phyloP scores from a whole-genome alignment of 768 basidiomycete species.

The Nidularia pulvinata region DNA sequence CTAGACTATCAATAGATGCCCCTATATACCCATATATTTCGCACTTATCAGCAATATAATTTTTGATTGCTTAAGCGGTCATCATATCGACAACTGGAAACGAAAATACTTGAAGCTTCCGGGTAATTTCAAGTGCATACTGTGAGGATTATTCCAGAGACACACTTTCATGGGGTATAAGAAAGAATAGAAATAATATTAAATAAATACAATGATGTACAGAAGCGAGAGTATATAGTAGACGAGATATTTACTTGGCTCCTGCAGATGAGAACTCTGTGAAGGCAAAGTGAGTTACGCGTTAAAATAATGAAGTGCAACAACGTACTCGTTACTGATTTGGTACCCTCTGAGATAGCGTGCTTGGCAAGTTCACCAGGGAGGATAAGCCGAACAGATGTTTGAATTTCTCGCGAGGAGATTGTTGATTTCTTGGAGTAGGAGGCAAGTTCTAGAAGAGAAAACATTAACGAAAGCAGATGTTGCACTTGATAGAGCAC shows the following conservation, averaged over 20 bases:
- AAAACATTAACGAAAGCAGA: background rate
- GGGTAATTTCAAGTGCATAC: too few species aligned
- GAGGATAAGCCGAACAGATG: slow-evolving; percentile 94
- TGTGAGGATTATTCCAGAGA: background rate
- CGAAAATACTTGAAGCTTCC: too few species aligned
- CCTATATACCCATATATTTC: too few species aligned
- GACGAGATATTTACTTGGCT: slow-evolving; percentile 47
- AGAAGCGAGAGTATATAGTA: slow-evolving; percentile 15
- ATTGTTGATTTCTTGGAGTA: slow-evolving; percentile 99
- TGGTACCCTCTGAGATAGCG: slow-evolving; percentile 93
- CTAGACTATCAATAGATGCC: too few species aligned
- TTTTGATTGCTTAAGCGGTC: too few species aligned
- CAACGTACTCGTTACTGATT: slow-evolving; percentile 82
- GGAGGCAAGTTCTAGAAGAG: slow-evolving; percentile 79
- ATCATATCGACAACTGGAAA: too few species aligned
- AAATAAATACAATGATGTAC: slow-evolving; percentile 33
- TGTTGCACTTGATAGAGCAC: slow-evolving; percentile 18
- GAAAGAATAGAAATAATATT: slow-evolving; percentile 14
- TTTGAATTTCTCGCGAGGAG: slow-evolving; percentile 98
- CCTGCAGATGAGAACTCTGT: slow-evolving; percentile 71
- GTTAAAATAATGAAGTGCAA: background rate
- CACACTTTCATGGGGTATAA: background rate
- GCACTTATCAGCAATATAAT: too few species aligned
- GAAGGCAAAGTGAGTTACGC: slow-evolving; percentile 1
- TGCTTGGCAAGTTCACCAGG: slow-evolving; percentile 96